Evolutionary conservation across 495 filamentous ascomycete species (phyloP), one percentile per base, ranked within the genome.

Genomic region (Penicillium chermesinum): DNA sequence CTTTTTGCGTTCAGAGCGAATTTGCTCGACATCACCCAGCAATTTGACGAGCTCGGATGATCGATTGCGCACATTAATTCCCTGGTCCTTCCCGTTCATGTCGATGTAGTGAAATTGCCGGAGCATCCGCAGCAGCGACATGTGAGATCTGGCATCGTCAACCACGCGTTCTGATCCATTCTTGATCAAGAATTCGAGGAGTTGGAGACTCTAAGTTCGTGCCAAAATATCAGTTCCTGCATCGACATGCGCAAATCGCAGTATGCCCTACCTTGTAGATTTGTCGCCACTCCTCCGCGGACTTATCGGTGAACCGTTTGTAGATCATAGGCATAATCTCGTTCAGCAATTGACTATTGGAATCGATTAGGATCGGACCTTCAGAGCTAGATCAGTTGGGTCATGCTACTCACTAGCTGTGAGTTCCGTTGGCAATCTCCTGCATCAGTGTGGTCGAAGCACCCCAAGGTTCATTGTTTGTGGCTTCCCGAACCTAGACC

Each of bases 281-380:
- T 65, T 99, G 93, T 52, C 94, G 82, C 93, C 93, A 99, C 67
- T 99, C 93, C 63, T 99, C 93, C 37, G 94, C 90, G 15, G 88
- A 78, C 72, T 99, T 99, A 63, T 99, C 93, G 44, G 93, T 99
- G 61, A 99, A 99, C 39, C 93, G 86, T 62, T 94, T 94, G 75
- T 99, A 99, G 56, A 99, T 96, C 88, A 99, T 88, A 38, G 93
- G 93, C 93, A 99, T 99, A 63, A 99, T 97, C 67, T 99, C 93
- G 64, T 96, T 97, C 27, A 99, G 86, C 34, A 90, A 78, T 82
- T 95, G 89, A 62, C 93, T 98, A 57, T 34, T 37, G 34, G 3
- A 14, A 46, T 58, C 34, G 55, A 51, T 51, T 16, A 51, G 59
- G 41, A 55, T 53, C 39, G 53, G 15, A 25, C 27, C 33, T 18